A percentile compares a stretch with the other conserved stretches of the same genome.
These are phyloP conservation scores for Coprinopsis sp. DNA, from an alignment of 768 basidiomycete genomes.

Conservation along the genomic window DNA sequence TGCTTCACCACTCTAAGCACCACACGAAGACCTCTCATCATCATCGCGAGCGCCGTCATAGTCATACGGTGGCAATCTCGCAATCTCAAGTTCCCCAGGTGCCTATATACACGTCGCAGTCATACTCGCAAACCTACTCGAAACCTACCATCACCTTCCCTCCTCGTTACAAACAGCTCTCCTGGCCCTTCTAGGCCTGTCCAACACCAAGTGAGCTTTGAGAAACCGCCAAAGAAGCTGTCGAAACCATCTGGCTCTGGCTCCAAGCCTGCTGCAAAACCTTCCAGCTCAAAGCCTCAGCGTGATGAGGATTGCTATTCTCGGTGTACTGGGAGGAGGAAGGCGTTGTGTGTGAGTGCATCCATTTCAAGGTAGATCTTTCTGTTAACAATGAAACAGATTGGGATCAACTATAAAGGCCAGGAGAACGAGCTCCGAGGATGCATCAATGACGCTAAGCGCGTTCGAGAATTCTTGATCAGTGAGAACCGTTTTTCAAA, in stretches of 20 bases:
- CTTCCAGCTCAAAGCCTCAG: slow-evolving; percentile 21
- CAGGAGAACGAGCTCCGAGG: slow-evolving; percentile 61
- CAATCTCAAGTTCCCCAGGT: background rate
- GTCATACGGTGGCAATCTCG: slow-evolving; percentile 1
- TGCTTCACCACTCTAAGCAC: slow-evolving; percentile 8
- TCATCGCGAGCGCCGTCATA: slow-evolving; percentile 7
- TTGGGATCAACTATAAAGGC: slow-evolving; percentile 77
- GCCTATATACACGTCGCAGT: slow-evolving; percentile 3
- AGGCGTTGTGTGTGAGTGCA: slow-evolving; percentile 71
- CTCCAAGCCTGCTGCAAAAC: slow-evolving; percentile 5
- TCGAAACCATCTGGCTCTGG: slow-evolving; percentile 8
- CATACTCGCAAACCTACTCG: slow-evolving; percentile 5
- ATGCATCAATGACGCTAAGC: slow-evolving; percentile 77
- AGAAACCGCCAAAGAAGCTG: slow-evolving; percentile 7
- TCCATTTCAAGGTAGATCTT: background rate
- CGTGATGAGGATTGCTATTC: slow-evolving; percentile 68
- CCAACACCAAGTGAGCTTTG: slow-evolving; percentile 2
- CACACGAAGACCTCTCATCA: slow-evolving; percentile 5
- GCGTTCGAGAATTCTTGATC: slow-evolving; percentile 64
- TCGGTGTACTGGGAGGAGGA: slow-evolving; percentile 71
- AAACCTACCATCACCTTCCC: slow-evolving; percentile 12
- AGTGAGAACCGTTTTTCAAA: slow-evolving; percentile 35
- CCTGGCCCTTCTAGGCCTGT: slow-evolving; percentile 5
- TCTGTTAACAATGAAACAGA: slow-evolving; percentile 31
- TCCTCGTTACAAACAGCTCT: slow-evolving; percentile 8